phyloP scores from a whole-genome alignment of 805 yeast genomes.

The Candida nitratophila region DNA sequence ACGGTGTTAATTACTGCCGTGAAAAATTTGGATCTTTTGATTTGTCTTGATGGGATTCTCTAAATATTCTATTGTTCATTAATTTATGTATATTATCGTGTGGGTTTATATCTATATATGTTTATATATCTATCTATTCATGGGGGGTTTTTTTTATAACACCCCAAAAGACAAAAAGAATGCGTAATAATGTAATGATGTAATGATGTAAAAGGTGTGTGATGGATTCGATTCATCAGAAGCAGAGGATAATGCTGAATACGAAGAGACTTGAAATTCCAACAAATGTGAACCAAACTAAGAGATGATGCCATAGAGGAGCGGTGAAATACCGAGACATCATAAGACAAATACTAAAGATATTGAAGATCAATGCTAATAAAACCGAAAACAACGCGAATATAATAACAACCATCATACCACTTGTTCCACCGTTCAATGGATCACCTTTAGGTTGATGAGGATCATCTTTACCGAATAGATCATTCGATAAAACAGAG shows the following conservation, averaged over 20 bases:
- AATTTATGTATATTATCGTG: too few species aligned
- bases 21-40: conserved; percentile 17
- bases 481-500: conserved; percentile 10
- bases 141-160: too few species aligned
- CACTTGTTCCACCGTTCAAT: conserved; percentile 7
- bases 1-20: conserved; percentile 49
- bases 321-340: conserved; percentile 32
- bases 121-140: too few species aligned
- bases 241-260: conserved; percentile 26
- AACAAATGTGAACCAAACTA: conserved; percentile 35
- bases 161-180: too few species aligned
- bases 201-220: too few species aligned
- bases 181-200: too few species aligned
- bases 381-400: conserved; percentile 33
- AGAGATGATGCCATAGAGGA: conserved; percentile 33
- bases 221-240: conserved; percentile 5
- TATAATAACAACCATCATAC: conserved; percentile 21
- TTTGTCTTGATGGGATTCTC: not conserved
- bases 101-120: too few species aligned
- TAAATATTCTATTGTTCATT: not conserved
- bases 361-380: conserved; percentile 34
- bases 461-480: conserved; percentile 1
- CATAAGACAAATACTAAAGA: conserved; percentile 37
- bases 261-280: conserved; percentile 35
- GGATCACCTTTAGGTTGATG: conserved; percentile 2